Percentiles rank a stretch among this genome's conserved stretches.
phyloP scores from a whole-genome alignment of 345 rosid species.

The Hibiscus tridactylites region DNA sequence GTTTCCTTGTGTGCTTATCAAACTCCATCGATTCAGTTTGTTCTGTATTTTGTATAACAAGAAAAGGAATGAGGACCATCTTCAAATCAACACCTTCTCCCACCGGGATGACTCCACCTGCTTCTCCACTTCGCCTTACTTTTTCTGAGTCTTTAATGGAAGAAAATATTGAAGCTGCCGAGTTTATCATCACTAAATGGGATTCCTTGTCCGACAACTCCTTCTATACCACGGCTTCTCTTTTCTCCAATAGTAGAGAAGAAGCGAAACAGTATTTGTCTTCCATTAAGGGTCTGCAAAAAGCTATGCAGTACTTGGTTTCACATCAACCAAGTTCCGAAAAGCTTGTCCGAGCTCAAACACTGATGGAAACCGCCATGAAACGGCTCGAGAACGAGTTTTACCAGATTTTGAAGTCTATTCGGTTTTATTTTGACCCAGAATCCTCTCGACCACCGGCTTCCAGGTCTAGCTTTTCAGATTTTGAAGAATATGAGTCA shows the following conservation, averaged over 20 bases:
- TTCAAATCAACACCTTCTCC: slow-evolving; percentile 21
- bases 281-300: slow-evolving; percentile 40
- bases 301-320: slow-evolving; percentile 49
- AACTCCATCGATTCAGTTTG: background rate
- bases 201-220: slow-evolving; percentile 5
- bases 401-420: slow-evolving; percentile 44
- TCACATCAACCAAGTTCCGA: slow-evolving; percentile 27
- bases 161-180: slow-evolving; percentile 41
- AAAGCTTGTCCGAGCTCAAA: slow-evolving; percentile 48
- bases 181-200: slow-evolving; percentile 38
- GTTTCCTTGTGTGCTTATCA: background rate
- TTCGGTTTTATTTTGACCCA: slow-evolving; percentile 35
- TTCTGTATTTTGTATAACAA: too few relatives aligned
- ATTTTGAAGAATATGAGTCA: slow-evolving; percentile 17
- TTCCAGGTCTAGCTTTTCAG: slow-evolving; percentile 8
- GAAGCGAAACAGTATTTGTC: slow-evolving; percentile 53
- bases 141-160: slow-evolving; percentile 47
- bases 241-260: slow-evolving; percentile 38
- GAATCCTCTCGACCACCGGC: slow-evolving; percentile 30
- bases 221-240: slow-evolving; percentile 14
- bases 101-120: slow-evolving; percentile 23
- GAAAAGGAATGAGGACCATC: slow-evolving; percentile 16
- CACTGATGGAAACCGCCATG: slow-evolving; percentile 54
- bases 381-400: slow-evolving; percentile 65
- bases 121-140: slow-evolving; percentile 25